Conservation (phyloP, 2,329 filamentous ascomycete species). For the Diaporthe velutina region DNA sequence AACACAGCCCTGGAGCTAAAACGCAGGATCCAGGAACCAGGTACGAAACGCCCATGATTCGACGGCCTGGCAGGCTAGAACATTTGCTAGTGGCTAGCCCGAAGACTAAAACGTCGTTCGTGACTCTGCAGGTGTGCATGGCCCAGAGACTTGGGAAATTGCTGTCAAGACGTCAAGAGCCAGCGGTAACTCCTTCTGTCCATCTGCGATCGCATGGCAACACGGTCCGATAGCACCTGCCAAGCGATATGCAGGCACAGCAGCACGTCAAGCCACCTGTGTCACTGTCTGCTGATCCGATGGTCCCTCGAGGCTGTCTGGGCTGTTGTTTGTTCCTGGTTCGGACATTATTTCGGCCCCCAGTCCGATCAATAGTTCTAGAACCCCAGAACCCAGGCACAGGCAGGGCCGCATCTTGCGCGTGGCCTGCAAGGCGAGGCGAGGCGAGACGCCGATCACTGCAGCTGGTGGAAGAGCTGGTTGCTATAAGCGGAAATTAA, state of each 20-base stretch:
- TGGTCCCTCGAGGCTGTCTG: not conserved
- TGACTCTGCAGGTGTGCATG: not conserved
- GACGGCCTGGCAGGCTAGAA: conserved; percentile 2
- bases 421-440: conserved; percentile 19
- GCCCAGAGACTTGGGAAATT: conserved; percentile 28
- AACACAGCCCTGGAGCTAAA: conserved; percentile 7
- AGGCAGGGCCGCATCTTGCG: not conserved
- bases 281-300: conserved; percentile 21
- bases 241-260: conserved; percentile 3
- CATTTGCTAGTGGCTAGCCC: conserved; percentile 6
- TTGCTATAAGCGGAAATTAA: conserved; percentile 24
- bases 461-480: conserved; percentile 8
- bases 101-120: not conserved
- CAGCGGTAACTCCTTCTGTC: not conserved
- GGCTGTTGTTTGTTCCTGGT: not conserved
- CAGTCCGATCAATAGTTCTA: conserved; percentile 25
- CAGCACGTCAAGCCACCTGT: conserved; percentile 17
- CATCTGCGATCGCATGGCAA: conserved; percentile 7
- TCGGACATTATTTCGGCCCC: conserved; percentile 14
- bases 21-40: conserved; percentile 34
- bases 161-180: not conserved
- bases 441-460: conserved; percentile 25
- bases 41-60: conserved; percentile 9
- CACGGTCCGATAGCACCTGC: conserved; percentile 5
- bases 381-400: conserved; percentile 18